A percentile compares a stretch with the other conserved stretches of the same genome.
Evolutionary conservation across 768 basidiomycete species (phyloP).

Genomic region (Kwoniella heveanensis): DNA sequence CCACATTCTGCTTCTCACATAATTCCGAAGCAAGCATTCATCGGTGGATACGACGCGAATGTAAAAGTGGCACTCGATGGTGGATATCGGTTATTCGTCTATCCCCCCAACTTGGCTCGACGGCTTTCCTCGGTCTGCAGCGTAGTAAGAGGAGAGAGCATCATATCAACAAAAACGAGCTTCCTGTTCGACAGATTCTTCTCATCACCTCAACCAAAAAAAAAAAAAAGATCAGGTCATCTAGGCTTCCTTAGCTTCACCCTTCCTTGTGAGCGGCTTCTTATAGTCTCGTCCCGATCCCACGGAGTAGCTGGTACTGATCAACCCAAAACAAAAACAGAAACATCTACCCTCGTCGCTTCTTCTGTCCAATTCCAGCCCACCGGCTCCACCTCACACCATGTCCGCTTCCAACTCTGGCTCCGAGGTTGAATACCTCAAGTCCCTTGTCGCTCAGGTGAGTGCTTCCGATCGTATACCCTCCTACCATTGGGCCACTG

Average conservation of each 20-base stretch:
- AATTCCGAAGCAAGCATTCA: not conserved
- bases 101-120: not conserved
- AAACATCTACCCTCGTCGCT: too few relatives aligned
- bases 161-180: not conserved
- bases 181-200: not conserved
- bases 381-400: not conserved
- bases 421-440: constrained; percentile 88
- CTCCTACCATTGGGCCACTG: too few relatives aligned
- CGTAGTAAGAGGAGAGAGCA: too few relatives aligned
- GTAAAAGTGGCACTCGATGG: not conserved
- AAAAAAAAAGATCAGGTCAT: not conserved
- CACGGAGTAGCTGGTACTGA: not conserved
- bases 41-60: not conserved
- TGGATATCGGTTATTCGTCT: not conserved
- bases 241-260: not conserved
- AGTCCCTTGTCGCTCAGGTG: constrained; percentile 77
- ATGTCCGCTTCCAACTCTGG: constrained; percentile 33
- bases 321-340: too few relatives aligned
- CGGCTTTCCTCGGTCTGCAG: not conserved
- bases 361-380: too few relatives aligned
- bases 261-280: not conserved
- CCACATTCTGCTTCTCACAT: not conserved
- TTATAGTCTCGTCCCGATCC: too few relatives aligned
- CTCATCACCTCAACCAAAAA: not conserved
- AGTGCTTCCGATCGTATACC: constrained; percentile 13